Conservation (phyloP, 371 early-diverging fungal species). For the Umbelopsis sp. region DNA sequence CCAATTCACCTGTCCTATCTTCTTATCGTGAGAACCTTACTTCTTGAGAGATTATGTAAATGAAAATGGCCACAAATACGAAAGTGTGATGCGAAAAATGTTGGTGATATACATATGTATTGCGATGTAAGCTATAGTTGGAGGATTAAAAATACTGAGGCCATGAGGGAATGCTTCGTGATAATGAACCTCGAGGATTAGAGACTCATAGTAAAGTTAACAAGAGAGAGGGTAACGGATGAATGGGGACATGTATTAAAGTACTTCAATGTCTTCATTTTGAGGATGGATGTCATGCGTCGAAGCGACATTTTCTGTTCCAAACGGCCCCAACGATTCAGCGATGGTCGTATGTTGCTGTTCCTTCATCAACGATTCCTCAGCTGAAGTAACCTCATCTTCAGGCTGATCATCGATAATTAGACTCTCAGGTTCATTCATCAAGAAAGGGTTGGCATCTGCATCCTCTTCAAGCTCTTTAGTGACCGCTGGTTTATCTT, state of each 20-base stretch:
- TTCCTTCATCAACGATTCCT: neutral
- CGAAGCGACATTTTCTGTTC: neutral
- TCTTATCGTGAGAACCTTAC: slow-evolving; percentile 10
- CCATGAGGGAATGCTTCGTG: no score
- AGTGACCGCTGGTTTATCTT: neutral
- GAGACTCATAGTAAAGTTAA: neutral
- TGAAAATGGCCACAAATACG: neutral
- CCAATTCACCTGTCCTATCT: neutral
- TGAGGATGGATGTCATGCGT: neutral
- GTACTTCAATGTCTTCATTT: neutral
- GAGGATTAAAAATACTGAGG: neutral
- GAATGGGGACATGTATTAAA: neutral
- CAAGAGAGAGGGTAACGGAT: neutral
- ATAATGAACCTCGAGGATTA: no score
- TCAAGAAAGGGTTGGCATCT: slow-evolving; percentile 4
- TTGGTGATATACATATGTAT: neutral
- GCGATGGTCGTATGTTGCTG: neutral
- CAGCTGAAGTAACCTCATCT: neutral
- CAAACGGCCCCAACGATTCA: no score
- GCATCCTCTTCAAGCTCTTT: neutral
- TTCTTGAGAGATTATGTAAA: slow-evolving; percentile 17
- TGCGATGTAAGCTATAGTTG: neutral
- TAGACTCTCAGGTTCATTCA: neutral
- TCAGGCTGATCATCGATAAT: neutral
- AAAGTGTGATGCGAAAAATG: neutral